Evolutionary conservation across 2,329 filamentous ascomycete genomes (phyloP), one percentile per base, ranked within the genome.

Genomic region (Epichloe elymi): DNA sequence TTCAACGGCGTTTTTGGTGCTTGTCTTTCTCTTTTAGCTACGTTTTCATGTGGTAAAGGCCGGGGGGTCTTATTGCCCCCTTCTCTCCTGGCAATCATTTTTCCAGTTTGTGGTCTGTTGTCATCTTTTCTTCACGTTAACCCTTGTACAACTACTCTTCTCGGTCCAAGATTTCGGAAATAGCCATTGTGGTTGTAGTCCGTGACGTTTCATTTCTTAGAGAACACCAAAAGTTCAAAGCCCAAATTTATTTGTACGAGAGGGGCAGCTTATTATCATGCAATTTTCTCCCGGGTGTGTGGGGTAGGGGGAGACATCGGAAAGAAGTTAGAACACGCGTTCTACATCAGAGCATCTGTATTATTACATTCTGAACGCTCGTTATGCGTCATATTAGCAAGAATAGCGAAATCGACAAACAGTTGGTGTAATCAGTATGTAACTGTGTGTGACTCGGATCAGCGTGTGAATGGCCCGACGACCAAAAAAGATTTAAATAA

Each of bases 91-190:
- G 17, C 35, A 23, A n/a, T 7, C n/a, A 11, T 12, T 26, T 38
- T 6, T 37, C 19, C 5, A 2, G 6, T 38, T 11, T 33, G 5
- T 44, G 7, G 19, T 44, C 15, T 52, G 30, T 26, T 45, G 6
- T 48, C 6, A n/a, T 51, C 10, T 19, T 15, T 40, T 51, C 43
- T 56, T 52, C 50, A 47, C 47, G 52, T 52, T 50, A 50, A 60
- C 52, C 55, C 59, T 49, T 69, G 67, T 69, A 67, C 57, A 58
- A 67, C 51, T 67, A 68, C 54, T 56, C 52, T 61, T 63, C 59
- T 60, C 37, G 50, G 49, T 41, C 36, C 20, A 35, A n/a, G 1
- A 11, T 43, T 46, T 48, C 35, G 19, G 30, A n/a, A 37, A 11
- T 42, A 6, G 26, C 35, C 12, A 23, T 36, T 19, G 4, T 5